A percentile compares a stretch with the other conserved stretches of the same genome.
These are phyloP conservation scores for Alternaria incomplexa DNA, from an alignment of 2,329 filamentous ascomycete species.

Conservation along the genomic window DNA sequence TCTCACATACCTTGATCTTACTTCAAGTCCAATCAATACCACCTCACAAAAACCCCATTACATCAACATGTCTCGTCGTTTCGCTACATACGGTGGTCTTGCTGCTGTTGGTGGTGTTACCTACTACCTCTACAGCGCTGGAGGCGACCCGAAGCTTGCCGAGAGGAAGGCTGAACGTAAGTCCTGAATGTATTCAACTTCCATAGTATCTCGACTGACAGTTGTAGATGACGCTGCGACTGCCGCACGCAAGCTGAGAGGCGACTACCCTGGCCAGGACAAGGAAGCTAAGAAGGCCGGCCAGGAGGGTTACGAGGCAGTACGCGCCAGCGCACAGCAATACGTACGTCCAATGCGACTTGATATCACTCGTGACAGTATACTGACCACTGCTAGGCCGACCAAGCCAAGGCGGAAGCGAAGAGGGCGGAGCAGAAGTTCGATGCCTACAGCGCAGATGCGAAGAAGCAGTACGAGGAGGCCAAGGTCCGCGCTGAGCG, in stretches of 20 bases:
- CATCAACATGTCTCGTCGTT: constrained; percentile 36
- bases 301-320: constrained; percentile 55
- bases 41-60: constrained; percentile 6
- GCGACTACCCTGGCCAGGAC: constrained; percentile 67
- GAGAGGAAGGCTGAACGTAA: constrained; percentile 85
- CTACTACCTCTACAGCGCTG: constrained; percentile 91
- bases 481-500: constrained; percentile 64
- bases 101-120: constrained; percentile 65
- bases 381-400: constrained; percentile 40
- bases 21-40: constrained; percentile 6
- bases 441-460: constrained; percentile 57
- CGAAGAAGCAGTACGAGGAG: constrained; percentile 67
- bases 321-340: constrained; percentile 54
- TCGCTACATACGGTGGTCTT: constrained; percentile 41
- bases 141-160: constrained; percentile 80
- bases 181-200: constrained; percentile 34
- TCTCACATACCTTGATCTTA: constrained; percentile 4
- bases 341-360: constrained; percentile 30
- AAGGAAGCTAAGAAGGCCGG: constrained; percentile 70
- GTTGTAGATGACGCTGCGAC: constrained; percentile 75
- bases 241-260: constrained; percentile 69
- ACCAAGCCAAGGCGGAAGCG: constrained; percentile 56
- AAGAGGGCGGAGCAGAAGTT: constrained; percentile 69
- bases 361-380: not conserved
- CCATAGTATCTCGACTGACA: constrained; percentile 11